phyloP scores from a whole-genome alignment of 1,284 basidiomycete species.

The Cystobasidiaceae sp. region DNA sequence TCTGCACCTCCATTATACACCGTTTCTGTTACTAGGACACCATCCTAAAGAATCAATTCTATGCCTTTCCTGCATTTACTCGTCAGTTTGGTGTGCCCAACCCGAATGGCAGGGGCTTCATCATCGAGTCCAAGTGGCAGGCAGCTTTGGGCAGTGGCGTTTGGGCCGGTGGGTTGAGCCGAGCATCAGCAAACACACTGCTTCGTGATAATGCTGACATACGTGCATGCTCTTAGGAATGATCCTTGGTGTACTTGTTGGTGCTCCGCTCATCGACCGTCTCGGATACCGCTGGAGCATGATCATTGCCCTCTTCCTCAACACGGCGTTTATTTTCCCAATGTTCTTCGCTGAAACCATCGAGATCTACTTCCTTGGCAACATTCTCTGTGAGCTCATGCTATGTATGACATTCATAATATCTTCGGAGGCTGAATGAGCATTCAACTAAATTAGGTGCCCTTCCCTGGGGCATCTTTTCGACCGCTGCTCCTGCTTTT shows the following conservation, averaged over 20 bases:
- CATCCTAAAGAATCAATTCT: constrained; percentile 46
- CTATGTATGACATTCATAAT: background rate
- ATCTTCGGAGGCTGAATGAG: background rate
- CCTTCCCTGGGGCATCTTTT: constrained; percentile 41
- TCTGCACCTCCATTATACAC: too few species aligned
- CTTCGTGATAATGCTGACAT: background rate
- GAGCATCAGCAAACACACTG: background rate
- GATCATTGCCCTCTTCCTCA: constrained; percentile 41
- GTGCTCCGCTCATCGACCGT: constrained; percentile 46
- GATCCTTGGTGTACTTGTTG: constrained; percentile 50
- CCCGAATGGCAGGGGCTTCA: constrained; percentile 43
- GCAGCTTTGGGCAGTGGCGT: constrained; percentile 48
- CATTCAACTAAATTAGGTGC: background rate
- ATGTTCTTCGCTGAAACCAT: constrained; percentile 47
- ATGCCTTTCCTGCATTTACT: constrained; percentile 47
- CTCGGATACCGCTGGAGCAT: constrained; percentile 48
- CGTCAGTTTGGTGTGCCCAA: constrained; percentile 43
- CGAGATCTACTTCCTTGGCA: constrained; percentile 46
- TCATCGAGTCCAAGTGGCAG: constrained; percentile 52
- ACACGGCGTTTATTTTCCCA: constrained; percentile 44
- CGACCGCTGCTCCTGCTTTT: constrained; percentile 51
- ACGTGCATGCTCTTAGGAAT: constrained; percentile 41
- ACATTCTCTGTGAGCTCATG: constrained; percentile 46
- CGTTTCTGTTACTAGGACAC: constrained; percentile 45
- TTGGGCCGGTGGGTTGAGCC: background rate